Conservation (phyloP, 2,329 filamentous ascomycete genomes). For the Metarhizium guizhouense region DNA sequence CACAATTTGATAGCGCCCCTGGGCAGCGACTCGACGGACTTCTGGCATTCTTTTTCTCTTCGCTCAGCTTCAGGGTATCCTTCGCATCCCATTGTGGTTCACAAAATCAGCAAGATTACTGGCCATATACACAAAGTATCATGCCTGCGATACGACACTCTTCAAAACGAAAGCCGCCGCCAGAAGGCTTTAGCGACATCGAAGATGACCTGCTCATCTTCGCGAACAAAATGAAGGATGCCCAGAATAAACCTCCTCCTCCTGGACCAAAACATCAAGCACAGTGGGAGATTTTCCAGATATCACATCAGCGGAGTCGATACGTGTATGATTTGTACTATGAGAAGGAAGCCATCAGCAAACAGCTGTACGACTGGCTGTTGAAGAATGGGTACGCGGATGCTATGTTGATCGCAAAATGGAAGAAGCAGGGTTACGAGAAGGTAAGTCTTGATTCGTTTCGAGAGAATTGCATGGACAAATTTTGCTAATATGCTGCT, state of each 20-base stretch:
- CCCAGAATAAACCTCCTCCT: conserved; percentile 78
- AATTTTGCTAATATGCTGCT: conserved; percentile 16
- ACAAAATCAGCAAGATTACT: neutral
- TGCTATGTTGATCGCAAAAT: conserved; percentile 92
- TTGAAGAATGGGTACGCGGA: conserved; percentile 96
- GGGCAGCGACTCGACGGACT: neutral
- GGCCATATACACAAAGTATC: conserved; percentile 2
- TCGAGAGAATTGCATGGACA: neutral
- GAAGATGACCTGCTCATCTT: conserved; percentile 81
- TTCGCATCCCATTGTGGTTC: neutral
- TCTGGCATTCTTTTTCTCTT: neutral
- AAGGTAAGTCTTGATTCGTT: conserved; percentile 51
- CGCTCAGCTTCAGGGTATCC: neutral
- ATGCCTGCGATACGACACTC: conserved; percentile 75
- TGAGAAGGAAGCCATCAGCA: conserved; percentile 91
- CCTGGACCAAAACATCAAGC: conserved; percentile 79
- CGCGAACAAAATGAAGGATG: conserved; percentile 88
- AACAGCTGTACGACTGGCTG: conserved; percentile 87
- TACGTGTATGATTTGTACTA: conserved; percentile 99
- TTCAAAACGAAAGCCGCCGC: conserved; percentile 72
- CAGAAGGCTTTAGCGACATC: conserved; percentile 80
- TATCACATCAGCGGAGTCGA: conserved; percentile 80
- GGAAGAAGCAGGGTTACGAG: conserved; percentile 99
- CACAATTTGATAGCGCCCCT: conserved; percentile 6
- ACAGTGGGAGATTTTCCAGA: conserved; percentile 96